Evolutionary conservation across 2,329 filamentous ascomycete species (phyloP), one percentile per base, ranked within the genome.

Genomic region (Pyrenophora seminiperda): DNA sequence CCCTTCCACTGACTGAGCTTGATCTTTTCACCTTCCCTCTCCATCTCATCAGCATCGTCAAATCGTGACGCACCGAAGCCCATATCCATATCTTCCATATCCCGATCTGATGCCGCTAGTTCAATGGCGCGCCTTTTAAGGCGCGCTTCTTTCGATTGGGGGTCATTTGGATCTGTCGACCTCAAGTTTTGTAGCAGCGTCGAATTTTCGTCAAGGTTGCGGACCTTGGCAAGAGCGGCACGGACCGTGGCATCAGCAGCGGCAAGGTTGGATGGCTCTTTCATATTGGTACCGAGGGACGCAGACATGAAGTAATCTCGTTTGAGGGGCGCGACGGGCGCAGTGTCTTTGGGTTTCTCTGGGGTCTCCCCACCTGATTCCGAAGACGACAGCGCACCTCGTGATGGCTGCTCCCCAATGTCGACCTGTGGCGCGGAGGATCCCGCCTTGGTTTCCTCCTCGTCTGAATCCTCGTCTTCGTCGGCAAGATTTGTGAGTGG

Each of bases 1-100:
- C 73, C 76, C 45, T 76, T 79, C 78, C 89, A 90, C 63, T 84
- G 76, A 31, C 83, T 85, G 46, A 92, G 73, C 75, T 89, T 90
- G 56, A 90, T 76, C 59, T 82, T 85, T 34, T 77, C 68, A 0
- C 72, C 74, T 9, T 79, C 68, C 75, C 77, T 69, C 32, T 91
- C 89, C 57, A 88, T 83, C 57, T 96, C 92, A 52, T 92, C 92
- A 41, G 92, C 91, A 65, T 97, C 94, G 45, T 90, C 91, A 65
- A 90, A 87, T 20, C 93, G 83, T 66, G 88, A 94, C 15, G 86
- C 90, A 27, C 94, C 94, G 67, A 99, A 97, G 53, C 92, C 93
- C 79, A 97, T 84, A 67, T 99, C 94, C 75, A 99, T 82, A 74
- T 99, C 93, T 49, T 93, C 86, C 39, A 91, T 85, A 69, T 97